Percentiles rank a stretch among this genome's conserved stretches.
These are phyloP conservation scores for Xanthoparmelia taractica DNA, from an alignment of 495 filamentous ascomycete genomes.

Conservation along the genomic window DNA sequence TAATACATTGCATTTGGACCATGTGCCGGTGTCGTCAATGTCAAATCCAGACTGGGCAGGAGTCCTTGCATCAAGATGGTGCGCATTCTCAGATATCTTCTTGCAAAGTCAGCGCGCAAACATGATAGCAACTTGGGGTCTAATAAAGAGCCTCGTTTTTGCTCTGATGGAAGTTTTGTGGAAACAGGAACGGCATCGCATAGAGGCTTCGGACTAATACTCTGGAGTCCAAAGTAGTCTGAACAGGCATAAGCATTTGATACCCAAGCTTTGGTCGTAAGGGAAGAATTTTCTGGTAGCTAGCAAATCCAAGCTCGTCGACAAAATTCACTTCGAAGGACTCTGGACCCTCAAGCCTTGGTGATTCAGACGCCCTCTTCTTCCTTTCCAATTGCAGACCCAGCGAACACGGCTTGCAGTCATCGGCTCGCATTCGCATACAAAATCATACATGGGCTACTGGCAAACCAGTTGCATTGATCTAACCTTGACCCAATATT, in stretches of 20 bases:
- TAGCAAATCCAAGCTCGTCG: background rate
- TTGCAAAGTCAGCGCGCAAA: too few relatives aligned
- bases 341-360: background rate
- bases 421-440: background rate
- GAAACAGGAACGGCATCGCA: too few relatives aligned
- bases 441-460: background rate
- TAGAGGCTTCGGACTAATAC: background rate
- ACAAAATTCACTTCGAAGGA: background rate
- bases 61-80: too few relatives aligned
- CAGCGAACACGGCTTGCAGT: too few relatives aligned
- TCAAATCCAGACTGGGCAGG: too few relatives aligned
- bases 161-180: background rate
- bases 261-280: background rate
- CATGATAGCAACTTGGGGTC: background rate
- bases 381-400: background rate
- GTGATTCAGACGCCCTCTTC: background rate
- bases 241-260: background rate
- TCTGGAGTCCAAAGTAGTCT: background rate
- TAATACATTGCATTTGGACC: too few relatives aligned
- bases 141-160: background rate
- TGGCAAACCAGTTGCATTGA: background rate
- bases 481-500: background rate
- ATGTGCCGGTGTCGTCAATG: too few relatives aligned
- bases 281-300: background rate
- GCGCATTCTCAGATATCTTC: too few relatives aligned